These are phyloP conservation scores for Astrothelium subdiscretum DNA, from an alignment of 495 filamentous ascomycete genomes.

Conservation along the genomic window DNA sequence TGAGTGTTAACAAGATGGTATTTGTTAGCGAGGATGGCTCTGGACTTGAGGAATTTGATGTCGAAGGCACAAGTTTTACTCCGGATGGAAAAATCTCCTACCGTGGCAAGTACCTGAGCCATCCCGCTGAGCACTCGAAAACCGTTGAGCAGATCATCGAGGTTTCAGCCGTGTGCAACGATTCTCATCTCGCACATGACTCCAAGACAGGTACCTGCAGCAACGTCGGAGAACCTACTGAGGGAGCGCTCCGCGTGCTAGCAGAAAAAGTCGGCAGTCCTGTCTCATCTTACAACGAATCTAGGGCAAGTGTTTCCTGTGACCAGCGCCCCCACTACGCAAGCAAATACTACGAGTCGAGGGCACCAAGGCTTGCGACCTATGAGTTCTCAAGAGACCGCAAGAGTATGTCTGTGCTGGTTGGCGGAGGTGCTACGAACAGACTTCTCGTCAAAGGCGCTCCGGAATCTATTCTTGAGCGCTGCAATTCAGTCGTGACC, in stretches of 20 bases:
- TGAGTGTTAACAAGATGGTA: constrained; percentile 93
- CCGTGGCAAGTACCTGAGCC: constrained; percentile 53
- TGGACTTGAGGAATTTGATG: constrained; percentile 74
- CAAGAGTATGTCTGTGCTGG: constrained; percentile 98
- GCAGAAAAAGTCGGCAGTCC: constrained; percentile 88
- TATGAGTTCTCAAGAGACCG: constrained; percentile 97
- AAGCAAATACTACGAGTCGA: constrained; percentile 74
- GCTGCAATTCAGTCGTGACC: constrained; percentile 68
- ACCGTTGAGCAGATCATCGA: constrained; percentile 75
- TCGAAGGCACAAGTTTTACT: constrained; percentile 89
- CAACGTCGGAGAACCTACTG: constrained; percentile 90
- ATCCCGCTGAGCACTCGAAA: constrained; percentile 62
- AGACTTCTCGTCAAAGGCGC: constrained; percentile 94
- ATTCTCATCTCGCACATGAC: constrained; percentile 73
- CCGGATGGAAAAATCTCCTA: constrained; percentile 62
- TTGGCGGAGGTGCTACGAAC: constrained; percentile 51
- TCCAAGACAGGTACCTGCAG: constrained; percentile 57
- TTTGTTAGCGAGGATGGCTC: constrained; percentile 62
- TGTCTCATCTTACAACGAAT: constrained; percentile 44
- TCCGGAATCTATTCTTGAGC: constrained; percentile 84
- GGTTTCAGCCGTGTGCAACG: constrained; percentile 85
- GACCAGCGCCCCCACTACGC: constrained; percentile 59
- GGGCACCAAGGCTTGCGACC: constrained; percentile 62
- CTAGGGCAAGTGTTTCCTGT: constrained; percentile 34
- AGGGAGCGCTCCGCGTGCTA: constrained; percentile 82